These are phyloP conservation scores for Kalanchoe fedtschenkoi DNA, from an alignment of 164 flowering plant species.

Conservation along the genomic window DNA sequence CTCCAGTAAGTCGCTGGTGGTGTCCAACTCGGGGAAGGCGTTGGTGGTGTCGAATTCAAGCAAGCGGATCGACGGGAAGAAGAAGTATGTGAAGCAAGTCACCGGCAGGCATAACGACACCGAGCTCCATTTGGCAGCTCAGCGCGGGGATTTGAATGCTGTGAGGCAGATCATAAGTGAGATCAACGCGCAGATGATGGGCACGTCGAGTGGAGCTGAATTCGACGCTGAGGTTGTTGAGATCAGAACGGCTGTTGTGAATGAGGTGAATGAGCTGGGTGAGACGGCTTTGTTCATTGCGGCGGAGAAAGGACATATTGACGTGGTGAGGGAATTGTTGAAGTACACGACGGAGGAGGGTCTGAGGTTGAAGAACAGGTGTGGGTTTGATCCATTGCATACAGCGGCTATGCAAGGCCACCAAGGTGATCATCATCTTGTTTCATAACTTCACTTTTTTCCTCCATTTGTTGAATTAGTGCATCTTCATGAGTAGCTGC, in stretches of 20 bases:
- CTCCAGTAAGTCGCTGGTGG: slow-evolving; percentile 24
- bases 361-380: slow-evolving; percentile 36
- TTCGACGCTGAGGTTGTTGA: slow-evolving; percentile 70
- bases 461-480: neutral
- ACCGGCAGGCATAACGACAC: slow-evolving; percentile 80
- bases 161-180: slow-evolving; percentile 54
- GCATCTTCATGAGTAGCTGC: neutral
- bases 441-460: neutral
- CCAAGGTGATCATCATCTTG: slow-evolving; percentile 28
- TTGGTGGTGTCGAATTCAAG: slow-evolving; percentile 44
- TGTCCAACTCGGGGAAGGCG: slow-evolving; percentile 28
- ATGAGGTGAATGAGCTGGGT: slow-evolving; percentile 41
- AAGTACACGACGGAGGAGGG: slow-evolving; percentile 28
- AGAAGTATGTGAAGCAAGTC: slow-evolving; percentile 85
- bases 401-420: slow-evolving; percentile 64
- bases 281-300: slow-evolving; percentile 38
- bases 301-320: slow-evolving; percentile 32
- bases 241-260: slow-evolving; percentile 30
- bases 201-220: slow-evolving; percentile 43
- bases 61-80: slow-evolving; percentile 54
- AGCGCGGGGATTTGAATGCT: slow-evolving; percentile 50
- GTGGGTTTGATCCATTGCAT: slow-evolving; percentile 59
- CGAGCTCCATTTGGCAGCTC: slow-evolving; percentile 72
- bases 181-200: slow-evolving; percentile 57
- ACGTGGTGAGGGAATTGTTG: slow-evolving; percentile 32